Evolutionary conservation across 2,329 filamentous ascomycete species (phyloP), one percentile per base, ranked within the genome.

Genomic region (Verticillium tricorpus): DNA sequence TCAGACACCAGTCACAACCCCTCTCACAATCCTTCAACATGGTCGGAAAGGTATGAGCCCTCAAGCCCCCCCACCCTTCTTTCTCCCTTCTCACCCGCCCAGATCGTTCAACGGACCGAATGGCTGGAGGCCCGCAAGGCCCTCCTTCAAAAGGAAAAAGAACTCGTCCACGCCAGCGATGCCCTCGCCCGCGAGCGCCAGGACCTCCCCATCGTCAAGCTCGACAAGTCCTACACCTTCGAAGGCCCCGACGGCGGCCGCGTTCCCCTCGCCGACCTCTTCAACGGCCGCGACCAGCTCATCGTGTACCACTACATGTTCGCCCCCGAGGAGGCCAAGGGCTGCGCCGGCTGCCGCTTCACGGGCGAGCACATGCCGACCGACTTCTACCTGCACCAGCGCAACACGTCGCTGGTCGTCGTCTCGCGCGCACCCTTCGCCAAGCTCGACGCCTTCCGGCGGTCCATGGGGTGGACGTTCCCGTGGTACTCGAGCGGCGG

Each of bases 271-370:
- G 8, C 50, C 2, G 71, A 73, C 2, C 69, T 78, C 55, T 77
- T 77, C 58, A 67, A 67, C 5, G 69, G 67, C 58, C 70, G 70
- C 32, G 69, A 73, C 32, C 72, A 77, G 60, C 71, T 79, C 61
- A 71, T 78, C 55, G 62, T 81, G 39, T 80, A 80, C 65, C 78
- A 81, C 67, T 80, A 80, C 71, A 81, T 81, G 78, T 77, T 80
- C 61, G 68, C 64, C 0, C 75, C 76, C 2, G 64, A 69, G 3
- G 66, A 71, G 1, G 69, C 73, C 2, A 61, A 66, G 6, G 78
- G 71, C 31, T 81, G 78, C 61, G 62, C 67, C 17, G 77, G 75
- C 5, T 81, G 77, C 66, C 71, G 71, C 8, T 73, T 78, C 56
- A 65, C 73, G 17, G 72, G 70, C 39, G 77, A 80, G 39, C 70